Base-by-base conservation (phyloP, 768 basidiomycete genomes). In the Trametes elegans region DNA sequence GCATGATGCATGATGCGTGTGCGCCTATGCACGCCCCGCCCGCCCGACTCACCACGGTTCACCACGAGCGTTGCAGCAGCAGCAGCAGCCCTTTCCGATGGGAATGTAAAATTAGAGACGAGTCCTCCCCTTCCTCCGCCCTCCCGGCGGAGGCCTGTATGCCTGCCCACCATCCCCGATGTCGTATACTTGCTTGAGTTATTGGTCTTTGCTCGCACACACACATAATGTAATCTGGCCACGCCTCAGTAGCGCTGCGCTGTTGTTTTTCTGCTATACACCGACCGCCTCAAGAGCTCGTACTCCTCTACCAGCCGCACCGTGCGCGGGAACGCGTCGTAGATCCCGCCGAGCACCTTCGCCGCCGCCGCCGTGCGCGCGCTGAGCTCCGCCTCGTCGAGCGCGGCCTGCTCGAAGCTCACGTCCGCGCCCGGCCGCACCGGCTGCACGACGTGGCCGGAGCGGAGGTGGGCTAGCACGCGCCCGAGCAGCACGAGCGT, bases 381-480 rank as follows among this genome's bases (percentile, higher is more conserved):
- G 53, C 42, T 62, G 43, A 59, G 61, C 23, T 69, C 66, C 38
- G 62, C 61, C n/a, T 58, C 59, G 4, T 58, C 42, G 43, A 68
- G 62, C 2, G 34, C 63, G 51, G 56, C 69, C 64, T 34, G 49
- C 24, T 46, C 52, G 27, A 28, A 59, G 47, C 28, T 57, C 48
- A 40, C 19, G 34, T 64, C 58, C 56, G 64, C 69, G 46, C 67
- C 66, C 2, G 62, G 48, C 39, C 52, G 54, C 19, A 80, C 63
- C 8, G 84, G 75, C 51, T 75, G 70, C 16, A 84, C 69, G 28
- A 77, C 63, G 35, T 68, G 71, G 3, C 88, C 88, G 10, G 74
- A 67, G 56, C 74, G 70, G 23, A 91, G 74, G 42, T 76, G 76
- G 14, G 68, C 62, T 10, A 84, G 60, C 2, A 78, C 79, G 5